phyloP scores from a whole-genome alignment of 1,284 basidiomycete species.

The Inonotus obliquus region DNA sequence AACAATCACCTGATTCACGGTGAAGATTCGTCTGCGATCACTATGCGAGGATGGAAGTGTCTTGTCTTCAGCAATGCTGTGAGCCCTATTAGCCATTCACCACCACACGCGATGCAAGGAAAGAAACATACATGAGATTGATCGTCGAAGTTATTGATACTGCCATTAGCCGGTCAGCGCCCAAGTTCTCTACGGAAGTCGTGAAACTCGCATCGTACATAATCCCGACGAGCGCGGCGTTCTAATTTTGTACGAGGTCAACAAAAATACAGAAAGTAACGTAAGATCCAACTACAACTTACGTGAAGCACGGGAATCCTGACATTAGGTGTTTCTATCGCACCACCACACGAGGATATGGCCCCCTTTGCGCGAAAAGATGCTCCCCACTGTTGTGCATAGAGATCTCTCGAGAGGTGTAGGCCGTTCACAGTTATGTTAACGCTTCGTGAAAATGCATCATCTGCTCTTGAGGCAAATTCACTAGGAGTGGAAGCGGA shows the following conservation, averaged over 20 bases:
- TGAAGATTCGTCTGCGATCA: conserved; percentile 13
- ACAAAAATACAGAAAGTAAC: background rate
- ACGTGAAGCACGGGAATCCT: conserved; percentile 13
- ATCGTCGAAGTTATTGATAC: conserved; percentile 10
- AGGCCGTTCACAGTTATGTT: conserved; percentile 16
- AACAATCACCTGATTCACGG: conserved; percentile 14
- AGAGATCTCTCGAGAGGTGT: conserved; percentile 11
- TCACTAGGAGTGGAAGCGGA: conserved; percentile 5
- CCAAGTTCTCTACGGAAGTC: background rate
- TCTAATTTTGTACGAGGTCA: conserved; percentile 1
- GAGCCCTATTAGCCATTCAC: background rate
- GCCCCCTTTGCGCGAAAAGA: background rate
- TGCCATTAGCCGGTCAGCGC: background rate
- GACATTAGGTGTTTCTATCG: conserved; percentile 13
- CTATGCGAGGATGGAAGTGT: background rate
- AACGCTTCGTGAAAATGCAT: conserved; percentile 1
- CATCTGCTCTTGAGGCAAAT: conserved; percentile 3
- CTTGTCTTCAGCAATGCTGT: conserved; percentile 17
- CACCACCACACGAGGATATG: conserved; percentile 1
- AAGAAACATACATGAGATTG: conserved; percentile 9
- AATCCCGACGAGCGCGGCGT: conserved; percentile 15
- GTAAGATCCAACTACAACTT: background rate
- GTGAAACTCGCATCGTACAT: conserved; percentile 9
- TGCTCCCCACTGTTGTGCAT: conserved; percentile 16
- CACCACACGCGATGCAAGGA: background rate